Percentiles rank a stretch among this genome's conserved stretches.
Evolutionary conservation across 768 basidiomycete species (phyloP).

Genomic region (Boletus insuetus): DNA sequence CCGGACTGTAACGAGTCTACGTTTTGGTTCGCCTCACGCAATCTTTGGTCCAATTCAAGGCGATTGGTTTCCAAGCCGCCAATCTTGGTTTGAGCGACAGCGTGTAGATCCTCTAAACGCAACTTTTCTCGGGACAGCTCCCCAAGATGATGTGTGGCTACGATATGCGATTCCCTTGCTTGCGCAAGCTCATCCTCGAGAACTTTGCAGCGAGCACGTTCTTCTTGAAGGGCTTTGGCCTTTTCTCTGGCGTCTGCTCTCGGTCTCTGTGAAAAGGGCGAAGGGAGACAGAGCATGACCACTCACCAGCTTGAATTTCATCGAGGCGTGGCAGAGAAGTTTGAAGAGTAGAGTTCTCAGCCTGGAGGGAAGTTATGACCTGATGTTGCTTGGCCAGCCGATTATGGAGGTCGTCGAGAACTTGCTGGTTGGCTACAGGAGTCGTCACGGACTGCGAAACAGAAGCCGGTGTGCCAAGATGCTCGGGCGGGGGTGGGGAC

Average conservation of each 20-base stretch:
- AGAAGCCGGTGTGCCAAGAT: conserved; percentile 3
- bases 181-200: conserved; percentile 24
- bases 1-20: conserved; percentile 20
- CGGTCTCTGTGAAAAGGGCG: not conserved
- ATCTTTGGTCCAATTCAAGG: conserved; percentile 11
- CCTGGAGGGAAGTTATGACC: conserved; percentile 19
- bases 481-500: conserved; percentile 17
- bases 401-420: conserved; percentile 11
- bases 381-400: conserved; percentile 19
- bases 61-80: conserved; percentile 10
- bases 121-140: conserved; percentile 25
- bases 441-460: not conserved
- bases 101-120: conserved; percentile 16
- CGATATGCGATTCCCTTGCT: conserved; percentile 8
- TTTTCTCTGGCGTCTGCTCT: conserved; percentile 16
- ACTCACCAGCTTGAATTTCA: conserved; percentile 32
- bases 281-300: not conserved
- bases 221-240: conserved; percentile 17
- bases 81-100: conserved; percentile 14
- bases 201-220: conserved; percentile 15
- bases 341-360: conserved; percentile 28
- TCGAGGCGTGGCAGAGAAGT: conserved; percentile 29
- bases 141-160: conserved; percentile 13
- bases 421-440: not conserved
- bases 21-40: conserved; percentile 3